Evolutionary conservation across 352 stramenopile genomes (phyloP).

Genomic region (Phytophthora pini): DNA sequence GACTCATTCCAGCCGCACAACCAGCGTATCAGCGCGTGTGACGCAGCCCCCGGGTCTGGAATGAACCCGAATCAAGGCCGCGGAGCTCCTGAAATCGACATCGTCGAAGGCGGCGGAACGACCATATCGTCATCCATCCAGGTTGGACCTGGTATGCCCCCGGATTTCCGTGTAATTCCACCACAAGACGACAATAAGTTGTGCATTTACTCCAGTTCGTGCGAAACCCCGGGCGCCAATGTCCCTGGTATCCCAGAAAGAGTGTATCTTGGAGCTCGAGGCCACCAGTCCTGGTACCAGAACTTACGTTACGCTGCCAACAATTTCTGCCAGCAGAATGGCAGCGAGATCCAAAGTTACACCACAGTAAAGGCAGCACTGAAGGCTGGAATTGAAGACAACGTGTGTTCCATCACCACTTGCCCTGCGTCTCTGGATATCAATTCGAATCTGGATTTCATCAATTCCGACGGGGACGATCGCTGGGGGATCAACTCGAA

Average conservation of each 20-base stretch:
- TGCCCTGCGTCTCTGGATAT: slow-evolving; percentile 53
- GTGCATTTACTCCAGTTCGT: slow-evolving; percentile 59
- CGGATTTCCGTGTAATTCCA: slow-evolving; percentile 49
- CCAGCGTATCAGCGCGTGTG: slow-evolving; percentile 84
- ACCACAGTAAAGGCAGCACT: slow-evolving; percentile 31
- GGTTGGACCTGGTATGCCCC: slow-evolving; percentile 68
- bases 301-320: slow-evolving; percentile 65
- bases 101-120: slow-evolving; percentile 88
- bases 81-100: slow-evolving; percentile 94
- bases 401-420: slow-evolving; percentile 39
- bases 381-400: slow-evolving; percentile 41
- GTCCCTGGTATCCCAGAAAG: slow-evolving; percentile 48
- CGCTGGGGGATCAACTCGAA: slow-evolving; percentile 59
- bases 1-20: slow-evolving; percentile 37
- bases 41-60: slow-evolving; percentile 87
- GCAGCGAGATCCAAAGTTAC: slow-evolving; percentile 35
- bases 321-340: slow-evolving; percentile 53
- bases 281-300: slow-evolving; percentile 72
- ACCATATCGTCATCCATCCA: slow-evolving; percentile 79
- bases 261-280: slow-evolving; percentile 47
- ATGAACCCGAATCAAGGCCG: slow-evolving; percentile 85
- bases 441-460: slow-evolving; percentile 41
- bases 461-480: slow-evolving; percentile 21
- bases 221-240: slow-evolving; percentile 55
- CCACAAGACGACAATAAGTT: slow-evolving; percentile 35